Conservation (phyloP, 108 stramenopile genomes). For the Fragilaria radians region DNA sequence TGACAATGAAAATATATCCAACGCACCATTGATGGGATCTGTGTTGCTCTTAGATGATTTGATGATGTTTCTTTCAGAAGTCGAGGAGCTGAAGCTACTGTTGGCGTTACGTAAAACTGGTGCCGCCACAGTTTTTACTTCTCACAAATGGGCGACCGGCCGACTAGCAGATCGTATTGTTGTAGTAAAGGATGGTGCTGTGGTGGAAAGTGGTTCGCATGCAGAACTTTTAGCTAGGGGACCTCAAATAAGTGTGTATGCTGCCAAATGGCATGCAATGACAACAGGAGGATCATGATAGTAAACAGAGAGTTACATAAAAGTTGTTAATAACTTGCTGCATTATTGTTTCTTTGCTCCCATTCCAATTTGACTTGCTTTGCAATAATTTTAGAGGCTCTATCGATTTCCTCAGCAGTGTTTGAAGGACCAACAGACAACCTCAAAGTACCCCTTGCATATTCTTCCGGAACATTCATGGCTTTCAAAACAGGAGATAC, state of each 20-base stretch:
- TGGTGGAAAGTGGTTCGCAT: constrained; percentile 82
- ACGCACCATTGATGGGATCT: constrained; percentile 60
- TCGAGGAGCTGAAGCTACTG: constrained; percentile 62
- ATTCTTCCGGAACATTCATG: constrained; percentile 74
- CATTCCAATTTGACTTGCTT: constrained; percentile 26
- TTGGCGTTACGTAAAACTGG: constrained; percentile 59
- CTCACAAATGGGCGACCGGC: constrained; percentile 76
- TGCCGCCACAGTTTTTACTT: constrained; percentile 68
- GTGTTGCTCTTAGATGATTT: constrained; percentile 77
- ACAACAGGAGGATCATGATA: constrained; percentile 14
- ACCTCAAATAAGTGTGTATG: constrained; percentile 76
- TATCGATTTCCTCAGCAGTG: constrained; percentile 68
- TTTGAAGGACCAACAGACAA: constrained; percentile 88
- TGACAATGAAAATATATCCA: constrained; percentile 59
- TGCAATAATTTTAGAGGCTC: constrained; percentile 70
- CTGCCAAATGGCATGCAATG: constrained; percentile 79
- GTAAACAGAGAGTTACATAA: too few relatives aligned
- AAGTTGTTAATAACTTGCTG: too few relatives aligned
- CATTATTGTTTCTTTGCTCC: neutral
- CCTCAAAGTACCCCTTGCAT: constrained; percentile 86
- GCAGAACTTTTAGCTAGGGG: constrained; percentile 67
- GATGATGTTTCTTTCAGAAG: constrained; percentile 59
- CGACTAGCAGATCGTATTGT: constrained; percentile 75
- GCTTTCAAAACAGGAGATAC: constrained; percentile 81
- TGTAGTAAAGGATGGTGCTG: constrained; percentile 65